Evolutionary conservation across 441 rosid species (phyloP).

Genomic region (Gossypium lobatum): DNA sequence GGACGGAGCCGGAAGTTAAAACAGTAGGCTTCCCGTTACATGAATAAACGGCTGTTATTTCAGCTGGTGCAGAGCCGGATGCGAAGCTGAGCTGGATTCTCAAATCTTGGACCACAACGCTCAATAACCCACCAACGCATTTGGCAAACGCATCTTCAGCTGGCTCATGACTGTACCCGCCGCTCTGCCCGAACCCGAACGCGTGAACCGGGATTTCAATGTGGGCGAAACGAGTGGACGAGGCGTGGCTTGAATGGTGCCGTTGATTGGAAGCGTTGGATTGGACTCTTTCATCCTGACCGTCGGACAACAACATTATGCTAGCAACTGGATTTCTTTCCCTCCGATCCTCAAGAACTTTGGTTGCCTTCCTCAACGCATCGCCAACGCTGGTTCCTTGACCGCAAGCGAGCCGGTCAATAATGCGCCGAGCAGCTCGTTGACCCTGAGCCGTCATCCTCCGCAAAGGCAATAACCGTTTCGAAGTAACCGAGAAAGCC

Average conservation of each 20-base stretch:
- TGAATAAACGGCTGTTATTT: constrained; percentile 53
- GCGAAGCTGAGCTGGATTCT: constrained; percentile 45
- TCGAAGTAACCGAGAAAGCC: constrained; percentile 33
- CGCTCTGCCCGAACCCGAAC: constrained; percentile 38
- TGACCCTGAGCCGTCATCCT: constrained; percentile 66
- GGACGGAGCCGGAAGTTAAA: constrained; percentile 36
- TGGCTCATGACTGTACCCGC: constrained; percentile 36
- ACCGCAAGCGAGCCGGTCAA: constrained; percentile 44
- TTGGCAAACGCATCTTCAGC: constrained; percentile 65
- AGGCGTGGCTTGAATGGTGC: constrained; percentile 21
- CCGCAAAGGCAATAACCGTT: constrained; percentile 44
- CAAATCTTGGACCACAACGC: constrained; percentile 58
- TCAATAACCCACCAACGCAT: constrained; percentile 48
- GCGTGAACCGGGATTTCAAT: constrained; percentile 64
- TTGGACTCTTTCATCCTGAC: constrained; percentile 32
- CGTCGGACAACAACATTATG: constrained; percentile 49
- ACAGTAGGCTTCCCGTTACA: constrained; percentile 37
- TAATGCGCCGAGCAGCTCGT: constrained; percentile 35
- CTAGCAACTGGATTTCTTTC: constrained; percentile 59
- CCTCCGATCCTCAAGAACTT: constrained; percentile 54
- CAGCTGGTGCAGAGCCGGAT: constrained; percentile 39
- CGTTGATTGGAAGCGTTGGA: constrained; percentile 22
- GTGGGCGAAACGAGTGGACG: constrained; percentile 54
- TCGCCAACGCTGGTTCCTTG: constrained; percentile 38
- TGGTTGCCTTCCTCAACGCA: constrained; percentile 48